Base-by-base conservation (phyloP, 2,329 filamentous ascomycete genomes). In the Alternaria tenuissima region DNA sequence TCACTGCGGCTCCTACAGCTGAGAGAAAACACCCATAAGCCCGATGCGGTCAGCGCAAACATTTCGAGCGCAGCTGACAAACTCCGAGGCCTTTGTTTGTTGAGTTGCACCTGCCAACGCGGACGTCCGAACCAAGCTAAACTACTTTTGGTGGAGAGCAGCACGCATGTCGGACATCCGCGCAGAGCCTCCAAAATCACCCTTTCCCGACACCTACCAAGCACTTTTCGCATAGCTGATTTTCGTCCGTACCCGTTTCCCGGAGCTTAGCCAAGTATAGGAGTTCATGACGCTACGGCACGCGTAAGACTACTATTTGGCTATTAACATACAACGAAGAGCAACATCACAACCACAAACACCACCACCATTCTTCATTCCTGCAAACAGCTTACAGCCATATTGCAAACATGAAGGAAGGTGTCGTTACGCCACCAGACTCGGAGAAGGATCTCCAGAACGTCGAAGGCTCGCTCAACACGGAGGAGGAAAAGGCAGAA, bases 351-450 rank as follows among this genome's bases (percentile, higher is more conserved):
- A 11, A 36, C 46, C 4, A 36, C 46, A 36, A 36, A 22, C 46
- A 36, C 18, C 4, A 16, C 9, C 28, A 30, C 28, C 7, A 20
- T 4, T 34, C 22, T 8, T 7, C 8, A 8, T n/a, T 11, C 14
- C 30, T 36, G 20, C 30, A 24, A 11, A 24, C 3, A 22, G 20
- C 16, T 18, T 36, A 16, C 30, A 3, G 20, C 5, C 8, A 12
- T 7, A 5, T 7, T 48, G 30, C 14, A 48, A 24, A 51, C 3
- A 51, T 52, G 47, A 57, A 57, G 55, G 47, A 57, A 26, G 39
- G 14, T 1, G 36, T 36, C 3, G 16, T 14, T 22, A 43, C 48
- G 12, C 22, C 8, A 6, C 24, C 26, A 18, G 55, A 53, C 5
- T 39, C 42, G 26, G 55, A 57, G 18, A 57, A 46, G 7, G 41